Percentiles rank a stretch among this genome's conserved stretches.
phyloP scores from a whole-genome alignment of 2,329 filamentous ascomycete genomes.

The Alternaria sp. region DNA sequence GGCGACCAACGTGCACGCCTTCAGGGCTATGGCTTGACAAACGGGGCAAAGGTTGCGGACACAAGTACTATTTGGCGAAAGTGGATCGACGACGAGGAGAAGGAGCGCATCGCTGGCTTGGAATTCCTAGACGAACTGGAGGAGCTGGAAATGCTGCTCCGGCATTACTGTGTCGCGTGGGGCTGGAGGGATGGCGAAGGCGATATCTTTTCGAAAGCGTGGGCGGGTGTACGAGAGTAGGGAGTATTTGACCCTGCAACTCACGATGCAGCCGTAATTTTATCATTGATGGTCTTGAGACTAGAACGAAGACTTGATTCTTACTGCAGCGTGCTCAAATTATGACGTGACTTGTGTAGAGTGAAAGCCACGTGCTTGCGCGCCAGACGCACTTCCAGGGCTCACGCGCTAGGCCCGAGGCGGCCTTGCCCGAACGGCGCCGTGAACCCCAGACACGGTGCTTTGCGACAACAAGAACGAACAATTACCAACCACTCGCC shows the following conservation, averaged over 20 bases:
- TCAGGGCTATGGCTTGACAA: slow-evolving; percentile 67
- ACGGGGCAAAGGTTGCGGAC: slow-evolving; percentile 63
- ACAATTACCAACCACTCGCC: neutral
- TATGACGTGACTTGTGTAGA: neutral
- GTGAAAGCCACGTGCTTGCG: slow-evolving; percentile 7
- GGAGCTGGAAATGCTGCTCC: slow-evolving; percentile 86
- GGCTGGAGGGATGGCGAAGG: slow-evolving; percentile 69
- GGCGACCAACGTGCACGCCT: slow-evolving; percentile 73
- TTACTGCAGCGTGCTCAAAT: neutral
- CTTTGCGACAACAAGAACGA: slow-evolving; percentile 14
- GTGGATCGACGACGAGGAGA: slow-evolving; percentile 76
- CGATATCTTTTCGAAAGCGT: slow-evolving; percentile 42
- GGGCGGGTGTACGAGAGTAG: slow-evolving; percentile 36
- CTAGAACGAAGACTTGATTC: neutral
- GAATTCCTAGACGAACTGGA: slow-evolving; percentile 96
- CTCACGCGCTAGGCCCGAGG: slow-evolving; percentile 18
- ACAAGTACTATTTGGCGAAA: slow-evolving; percentile 75
- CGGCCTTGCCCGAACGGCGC: slow-evolving; percentile 12
- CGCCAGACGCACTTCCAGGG: neutral
- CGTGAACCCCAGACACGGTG: slow-evolving; percentile 13
- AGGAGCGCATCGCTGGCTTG: slow-evolving; percentile 75
- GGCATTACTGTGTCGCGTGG: slow-evolving; percentile 91
- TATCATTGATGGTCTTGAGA: neutral
- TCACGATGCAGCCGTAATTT: neutral
- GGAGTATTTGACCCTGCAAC: neutral